These are phyloP conservation scores for Candida parachauliodes DNA, from an alignment of 805 yeast genomes.

Conservation along the genomic window DNA sequence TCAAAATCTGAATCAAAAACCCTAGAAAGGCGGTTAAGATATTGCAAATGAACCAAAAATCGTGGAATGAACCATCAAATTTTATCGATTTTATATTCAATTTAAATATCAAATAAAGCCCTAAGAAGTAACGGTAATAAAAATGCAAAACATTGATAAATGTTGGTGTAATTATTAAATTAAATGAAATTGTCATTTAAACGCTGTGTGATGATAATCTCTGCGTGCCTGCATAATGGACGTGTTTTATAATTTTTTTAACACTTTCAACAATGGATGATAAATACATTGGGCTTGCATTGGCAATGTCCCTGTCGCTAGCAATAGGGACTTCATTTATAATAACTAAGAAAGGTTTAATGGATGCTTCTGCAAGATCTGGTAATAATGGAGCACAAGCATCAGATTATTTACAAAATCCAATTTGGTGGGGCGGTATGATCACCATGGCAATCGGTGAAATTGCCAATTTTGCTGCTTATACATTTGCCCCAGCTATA, in stretches of 20 bases:
- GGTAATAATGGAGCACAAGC: slow-evolving; percentile 63
- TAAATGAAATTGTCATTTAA: slow-evolving; percentile 1
- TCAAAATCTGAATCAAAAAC: slow-evolving; percentile 2
- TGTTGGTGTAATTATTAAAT: neutral
- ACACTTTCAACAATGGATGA: slow-evolving; percentile 50
- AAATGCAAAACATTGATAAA: neutral
- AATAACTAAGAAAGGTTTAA: slow-evolving; percentile 81
- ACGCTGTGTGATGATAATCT: neutral
- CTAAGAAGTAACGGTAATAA: slow-evolving; percentile 5
- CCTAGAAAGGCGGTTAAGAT: slow-evolving; percentile 4
- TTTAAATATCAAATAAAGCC: neutral
- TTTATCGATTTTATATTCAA: neutral
- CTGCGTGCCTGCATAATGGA: neutral
- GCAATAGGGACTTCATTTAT: slow-evolving; percentile 91
- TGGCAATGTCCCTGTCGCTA: slow-evolving; percentile 81
- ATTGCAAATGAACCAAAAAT: slow-evolving; percentile 7
- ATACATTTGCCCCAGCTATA: slow-evolving; percentile 92
- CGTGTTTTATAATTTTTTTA: neutral
- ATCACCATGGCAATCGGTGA: slow-evolving; percentile 88
- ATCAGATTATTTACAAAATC: slow-evolving; percentile 74
- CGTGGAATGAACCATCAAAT: slow-evolving; percentile 5
- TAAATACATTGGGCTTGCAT: slow-evolving; percentile 82
- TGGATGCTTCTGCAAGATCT: slow-evolving; percentile 60
- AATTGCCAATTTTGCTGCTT: slow-evolving; percentile 89
- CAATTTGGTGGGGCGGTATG: slow-evolving; percentile 95